phyloP scores from a whole-genome alignment of 371 early-diverging fungal genomes.

The Batkoa obscura region DNA sequence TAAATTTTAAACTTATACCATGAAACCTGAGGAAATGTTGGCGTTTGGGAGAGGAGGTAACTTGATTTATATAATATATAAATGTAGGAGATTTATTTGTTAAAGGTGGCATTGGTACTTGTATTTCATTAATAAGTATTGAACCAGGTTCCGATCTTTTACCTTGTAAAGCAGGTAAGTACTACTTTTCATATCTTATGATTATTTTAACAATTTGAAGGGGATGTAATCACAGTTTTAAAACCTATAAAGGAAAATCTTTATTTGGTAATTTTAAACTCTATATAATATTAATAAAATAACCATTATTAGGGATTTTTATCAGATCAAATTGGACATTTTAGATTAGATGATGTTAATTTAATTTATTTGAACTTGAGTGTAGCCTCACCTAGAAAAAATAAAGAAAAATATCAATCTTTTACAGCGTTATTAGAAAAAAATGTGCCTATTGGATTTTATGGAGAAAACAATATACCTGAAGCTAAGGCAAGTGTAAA shows the following conservation, averaged over 20 bases:
- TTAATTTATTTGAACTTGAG: constrained; percentile 5
- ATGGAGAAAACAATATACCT: too few species aligned
- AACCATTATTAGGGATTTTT: background rate
- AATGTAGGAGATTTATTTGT: too few species aligned
- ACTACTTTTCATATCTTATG: background rate
- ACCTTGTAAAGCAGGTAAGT: constrained; percentile 3
- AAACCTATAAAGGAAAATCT: constrained; percentile 2
- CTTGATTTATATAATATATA: too few species aligned
- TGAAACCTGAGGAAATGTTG: too few species aligned
- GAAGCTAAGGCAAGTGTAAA: background rate
- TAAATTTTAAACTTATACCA: too few species aligned
- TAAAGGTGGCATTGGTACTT: constrained; percentile 8
- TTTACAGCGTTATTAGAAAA: background rate
- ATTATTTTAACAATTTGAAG: background rate
- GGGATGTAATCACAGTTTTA: constrained; percentile 6
- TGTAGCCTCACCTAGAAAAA: background rate
- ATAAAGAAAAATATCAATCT: constrained; percentile 1
- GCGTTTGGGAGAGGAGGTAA: too few species aligned
- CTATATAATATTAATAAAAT: background rate
- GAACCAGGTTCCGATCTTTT: background rate
- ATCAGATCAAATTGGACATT: constrained; percentile 4
- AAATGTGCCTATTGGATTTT: background rate
- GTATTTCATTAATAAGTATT: background rate
- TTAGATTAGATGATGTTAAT: constrained; percentile 1
- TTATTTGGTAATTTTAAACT: constrained; percentile 2